These are phyloP conservation scores for Dacryopinax spathularia DNA, from an alignment of 768 basidiomycete species.

Conservation along the genomic window DNA sequence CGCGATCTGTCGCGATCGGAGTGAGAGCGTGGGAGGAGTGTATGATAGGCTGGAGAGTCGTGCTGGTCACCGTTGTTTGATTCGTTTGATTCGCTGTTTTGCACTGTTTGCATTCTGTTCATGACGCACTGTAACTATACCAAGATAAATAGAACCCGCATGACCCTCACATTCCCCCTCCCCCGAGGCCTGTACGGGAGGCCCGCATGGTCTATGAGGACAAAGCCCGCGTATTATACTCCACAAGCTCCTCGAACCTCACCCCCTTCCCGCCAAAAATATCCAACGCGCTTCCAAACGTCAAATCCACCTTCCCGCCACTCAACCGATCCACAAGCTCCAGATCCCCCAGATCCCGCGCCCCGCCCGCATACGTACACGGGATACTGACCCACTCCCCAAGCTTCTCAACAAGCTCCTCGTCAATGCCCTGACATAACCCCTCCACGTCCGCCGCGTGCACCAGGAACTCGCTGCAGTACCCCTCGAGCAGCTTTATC, in stretches of 20 bases:
- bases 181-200: too few species aligned
- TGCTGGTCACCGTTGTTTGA: too few species aligned
- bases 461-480: slow-evolving; percentile 69
- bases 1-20: neutral
- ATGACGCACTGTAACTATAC: too few species aligned
- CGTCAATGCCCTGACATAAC: slow-evolving; percentile 88
- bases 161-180: too few species aligned
- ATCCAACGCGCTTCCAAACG: slow-evolving; percentile 52
- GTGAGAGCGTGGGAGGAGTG: neutral
- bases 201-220: neutral
- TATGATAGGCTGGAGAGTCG: too few species aligned
- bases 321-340: slow-evolving; percentile 68
- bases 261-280: slow-evolving; percentile 34
- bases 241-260: slow-evolving; percentile 29
- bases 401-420: slow-evolving; percentile 68
- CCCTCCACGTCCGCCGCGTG: slow-evolving; percentile 99
- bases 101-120: too few species aligned
- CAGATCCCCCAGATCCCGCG: slow-evolving; percentile 78
- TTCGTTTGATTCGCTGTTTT: too few species aligned
- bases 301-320: slow-evolving; percentile 69
- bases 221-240: slow-evolving; percentile 18
- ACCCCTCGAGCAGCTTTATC: slow-evolving; percentile 8
- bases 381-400: slow-evolving; percentile 86
- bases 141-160: too few species aligned
- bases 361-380: slow-evolving; percentile 94